Percentiles rank a stretch among this genome's conserved stretches.
phyloP scores from a whole-genome alignment of 2,329 filamentous ascomycete genomes.

The Xylariales sp. region DNA sequence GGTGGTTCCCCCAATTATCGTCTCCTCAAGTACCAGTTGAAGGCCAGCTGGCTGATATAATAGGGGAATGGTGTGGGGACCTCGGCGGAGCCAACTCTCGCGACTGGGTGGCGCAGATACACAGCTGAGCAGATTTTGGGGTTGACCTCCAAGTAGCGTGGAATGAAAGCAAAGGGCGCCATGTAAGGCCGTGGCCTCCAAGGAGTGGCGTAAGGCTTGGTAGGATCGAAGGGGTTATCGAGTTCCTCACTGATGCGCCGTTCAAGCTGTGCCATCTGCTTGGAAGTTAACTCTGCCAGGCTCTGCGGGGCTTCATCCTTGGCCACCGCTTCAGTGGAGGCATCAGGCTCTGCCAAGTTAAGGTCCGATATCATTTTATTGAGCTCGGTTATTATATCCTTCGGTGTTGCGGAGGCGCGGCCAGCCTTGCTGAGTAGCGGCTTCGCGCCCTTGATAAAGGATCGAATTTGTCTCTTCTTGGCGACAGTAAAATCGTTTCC shows the following conservation, averaged over 20 bases:
- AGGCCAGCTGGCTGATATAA: slow-evolving; percentile 72
- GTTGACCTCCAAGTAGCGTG: slow-evolving; percentile 94
- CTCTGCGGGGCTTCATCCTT: slow-evolving; percentile 12
- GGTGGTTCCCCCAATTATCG: no score
- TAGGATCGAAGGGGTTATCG: slow-evolving; percentile 71
- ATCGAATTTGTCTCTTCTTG: slow-evolving; percentile 70
- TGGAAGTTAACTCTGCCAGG: slow-evolving; percentile 40
- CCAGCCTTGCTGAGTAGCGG: slow-evolving; percentile 54
- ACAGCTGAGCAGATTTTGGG: slow-evolving; percentile 95
- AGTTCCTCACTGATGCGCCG: slow-evolving; percentile 57
- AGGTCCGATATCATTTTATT: slow-evolving; percentile 43
- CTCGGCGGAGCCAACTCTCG: slow-evolving; percentile 73
- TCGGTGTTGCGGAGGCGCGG: slow-evolving; percentile 23
- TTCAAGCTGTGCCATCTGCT: slow-evolving; percentile 51
- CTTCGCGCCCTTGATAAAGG: slow-evolving; percentile 64
- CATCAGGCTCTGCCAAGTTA: slow-evolving; percentile 25
- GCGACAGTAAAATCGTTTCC: slow-evolving; percentile 58
- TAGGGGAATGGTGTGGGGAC: slow-evolving; percentile 78
- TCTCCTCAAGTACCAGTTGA: slow-evolving; percentile 89
- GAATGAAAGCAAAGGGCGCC: slow-evolving; percentile 90
- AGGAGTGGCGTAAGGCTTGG: slow-evolving; percentile 84
- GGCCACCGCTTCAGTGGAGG: slow-evolving; percentile 18
- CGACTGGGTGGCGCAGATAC: slow-evolving; percentile 91
- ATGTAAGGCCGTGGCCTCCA: slow-evolving; percentile 87
- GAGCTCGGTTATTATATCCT: slow-evolving; percentile 50